These are phyloP conservation scores for Cytospora mali DNA, from an alignment of 2,329 filamentous ascomycete genomes.

Conservation along the genomic window DNA sequence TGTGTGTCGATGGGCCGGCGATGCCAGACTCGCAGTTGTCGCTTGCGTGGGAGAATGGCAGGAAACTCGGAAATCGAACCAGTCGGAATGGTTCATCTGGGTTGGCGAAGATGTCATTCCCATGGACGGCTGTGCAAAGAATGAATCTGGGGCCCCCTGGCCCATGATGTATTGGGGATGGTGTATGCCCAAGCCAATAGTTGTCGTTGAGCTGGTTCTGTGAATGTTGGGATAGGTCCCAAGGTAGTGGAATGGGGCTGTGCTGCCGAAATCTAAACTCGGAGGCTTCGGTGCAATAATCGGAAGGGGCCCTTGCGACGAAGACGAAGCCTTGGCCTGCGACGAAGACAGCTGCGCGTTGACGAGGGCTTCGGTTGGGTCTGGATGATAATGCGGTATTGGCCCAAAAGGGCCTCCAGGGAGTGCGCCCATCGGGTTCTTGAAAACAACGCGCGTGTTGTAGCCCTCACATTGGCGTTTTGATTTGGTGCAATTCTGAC, in stretches of 20 bases:
- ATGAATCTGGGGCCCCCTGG: slow-evolving; percentile 17
- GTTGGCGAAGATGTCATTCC: slow-evolving; percentile 12
- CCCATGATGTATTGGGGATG: slow-evolving; percentile 26
- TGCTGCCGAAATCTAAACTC: slow-evolving; percentile 39
- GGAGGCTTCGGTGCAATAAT: slow-evolving; percentile 58
- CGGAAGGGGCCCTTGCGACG: slow-evolving; percentile 42
- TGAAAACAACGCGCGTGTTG: slow-evolving; percentile 79
- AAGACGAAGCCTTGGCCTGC: slow-evolving; percentile 43
- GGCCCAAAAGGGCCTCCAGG: slow-evolving; percentile 50
- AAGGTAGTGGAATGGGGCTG: slow-evolving; percentile 36
- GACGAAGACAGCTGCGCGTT: slow-evolving; percentile 46
- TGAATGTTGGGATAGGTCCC: slow-evolving; percentile 38
- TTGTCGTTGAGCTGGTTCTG: slow-evolving; percentile 30
- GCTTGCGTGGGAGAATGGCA: slow-evolving; percentile 14
- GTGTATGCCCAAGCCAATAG: slow-evolving; percentile 24
- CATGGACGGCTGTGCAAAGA: slow-evolving; percentile 9
- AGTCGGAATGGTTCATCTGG: slow-evolving; percentile 20
- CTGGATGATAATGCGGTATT: slow-evolving; percentile 47
- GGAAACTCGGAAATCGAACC: slow-evolving; percentile 16
- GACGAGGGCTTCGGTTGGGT: slow-evolving; percentile 49
- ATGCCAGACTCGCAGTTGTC: neutral
- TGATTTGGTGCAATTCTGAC: slow-evolving; percentile 84
- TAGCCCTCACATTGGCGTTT: slow-evolving; percentile 85
- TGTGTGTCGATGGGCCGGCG: slow-evolving; percentile 15
- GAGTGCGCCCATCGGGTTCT: slow-evolving; percentile 66